phyloP scores from a whole-genome alignment of 371 early-diverging fungal genomes.

The Funneliformis caledonium region DNA sequence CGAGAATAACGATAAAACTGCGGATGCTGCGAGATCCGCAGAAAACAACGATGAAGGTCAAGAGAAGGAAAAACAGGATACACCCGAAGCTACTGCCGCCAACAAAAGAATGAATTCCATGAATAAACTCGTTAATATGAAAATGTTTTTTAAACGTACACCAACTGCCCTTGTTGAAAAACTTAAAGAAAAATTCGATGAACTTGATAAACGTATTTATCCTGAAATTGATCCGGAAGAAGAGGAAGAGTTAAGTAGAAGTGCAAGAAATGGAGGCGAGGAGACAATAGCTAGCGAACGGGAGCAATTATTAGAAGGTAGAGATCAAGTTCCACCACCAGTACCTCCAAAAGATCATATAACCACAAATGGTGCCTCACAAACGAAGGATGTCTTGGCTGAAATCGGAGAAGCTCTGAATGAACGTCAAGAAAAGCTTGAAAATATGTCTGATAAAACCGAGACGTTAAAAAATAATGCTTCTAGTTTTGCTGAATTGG shows the following conservation, averaged over 20 bases:
- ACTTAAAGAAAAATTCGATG: constrained; percentile 36
- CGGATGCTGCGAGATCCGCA: neutral
- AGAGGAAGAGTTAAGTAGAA: neutral
- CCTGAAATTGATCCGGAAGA: neutral
- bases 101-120: neutral
- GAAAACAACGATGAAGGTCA: neutral
- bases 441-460: constrained; percentile 53
- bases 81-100: neutral
- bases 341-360: neutral
- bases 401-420: constrained; percentile 45
- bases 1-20: neutral
- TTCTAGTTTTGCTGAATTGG: neutral
- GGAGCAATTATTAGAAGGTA: constrained; percentile 25
- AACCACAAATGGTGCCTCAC: neutral
- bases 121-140: neutral
- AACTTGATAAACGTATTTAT: constrained; percentile 23
- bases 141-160: constrained; percentile 4
- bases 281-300: neutral
- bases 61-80: neutral
- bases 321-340: neutral
- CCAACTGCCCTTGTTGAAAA: constrained; percentile 9
- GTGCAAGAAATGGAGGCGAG: neutral
- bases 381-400: neutral
- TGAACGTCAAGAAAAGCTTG: constrained; percentile 55
- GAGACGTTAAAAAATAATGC: constrained; percentile 44